Conservation (phyloP, 805 yeast genomes). For the Yarrowia sp. region DNA sequence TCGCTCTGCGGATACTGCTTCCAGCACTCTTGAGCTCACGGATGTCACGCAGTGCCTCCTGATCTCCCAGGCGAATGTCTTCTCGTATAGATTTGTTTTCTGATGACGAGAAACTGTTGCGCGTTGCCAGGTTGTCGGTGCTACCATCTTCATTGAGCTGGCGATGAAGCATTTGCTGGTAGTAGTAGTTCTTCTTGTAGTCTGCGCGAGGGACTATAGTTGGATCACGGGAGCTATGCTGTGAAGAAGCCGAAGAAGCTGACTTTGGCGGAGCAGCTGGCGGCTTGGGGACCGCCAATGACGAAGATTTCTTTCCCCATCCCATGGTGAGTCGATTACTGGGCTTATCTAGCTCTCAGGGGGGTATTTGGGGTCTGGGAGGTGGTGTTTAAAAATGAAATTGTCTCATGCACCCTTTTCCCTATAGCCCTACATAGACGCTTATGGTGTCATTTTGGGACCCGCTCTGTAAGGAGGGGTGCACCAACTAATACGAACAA, state of each 20-base stretch:
- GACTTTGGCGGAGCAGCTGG: not conserved
- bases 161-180: slow-evolving; percentile 10
- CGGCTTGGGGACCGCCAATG: not conserved
- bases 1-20: not conserved
- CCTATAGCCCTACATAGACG: not conserved
- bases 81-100: not conserved
- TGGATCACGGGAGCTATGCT: not conserved
- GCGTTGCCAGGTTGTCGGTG: not conserved
- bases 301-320: slow-evolving; percentile 13
- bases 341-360: not conserved
- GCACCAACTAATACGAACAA: not conserved
- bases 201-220: slow-evolving; percentile 3
- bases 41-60: slow-evolving; percentile 7
- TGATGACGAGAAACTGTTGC: not conserved
- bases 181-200: slow-evolving; percentile 19
- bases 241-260: not conserved
- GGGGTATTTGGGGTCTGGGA: not conserved
- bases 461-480: not conserved
- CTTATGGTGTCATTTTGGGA: slow-evolving; percentile 16
- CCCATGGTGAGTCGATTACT: not conserved
- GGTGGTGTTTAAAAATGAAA: slow-evolving; percentile 3
- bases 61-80: slow-evolving; percentile 13
- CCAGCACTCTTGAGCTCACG: slow-evolving; percentile 17
- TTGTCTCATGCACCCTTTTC: slow-evolving; percentile 15
- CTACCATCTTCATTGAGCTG: slow-evolving; percentile 1